Percentiles rank a stretch among this genome's conserved stretches.
Evolutionary conservation across 2,329 filamentous ascomycete species (phyloP).

Genomic region (Calonectria crousiana): DNA sequence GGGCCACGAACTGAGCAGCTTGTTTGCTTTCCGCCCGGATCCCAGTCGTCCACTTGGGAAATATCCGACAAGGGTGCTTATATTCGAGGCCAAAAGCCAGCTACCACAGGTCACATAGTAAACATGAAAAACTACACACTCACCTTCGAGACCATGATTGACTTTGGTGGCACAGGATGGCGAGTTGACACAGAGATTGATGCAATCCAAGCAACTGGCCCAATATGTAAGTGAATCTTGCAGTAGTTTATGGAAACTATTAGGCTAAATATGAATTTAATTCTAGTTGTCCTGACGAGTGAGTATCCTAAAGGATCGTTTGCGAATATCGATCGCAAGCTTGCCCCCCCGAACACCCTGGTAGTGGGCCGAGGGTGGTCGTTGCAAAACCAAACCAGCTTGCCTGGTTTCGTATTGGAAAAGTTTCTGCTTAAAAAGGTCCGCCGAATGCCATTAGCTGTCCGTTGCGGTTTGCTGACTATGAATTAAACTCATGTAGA

Average conservation of each 20-base stretch:
- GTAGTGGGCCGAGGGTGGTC: neutral
- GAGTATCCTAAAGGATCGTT: neutral
- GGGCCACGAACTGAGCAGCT: neutral
- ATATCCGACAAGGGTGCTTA: neutral
- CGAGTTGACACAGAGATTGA: neutral
- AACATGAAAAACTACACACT: slow-evolving; percentile 3
- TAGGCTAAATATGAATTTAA: too few species aligned
- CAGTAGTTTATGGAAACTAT: neutral
- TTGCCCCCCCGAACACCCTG: neutral
- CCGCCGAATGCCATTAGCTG: neutral
- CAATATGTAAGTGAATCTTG: neutral
- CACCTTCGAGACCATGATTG: neutral
- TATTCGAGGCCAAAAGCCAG: slow-evolving; percentile 1
- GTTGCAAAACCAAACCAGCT: neutral
- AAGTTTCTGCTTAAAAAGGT: slow-evolving; percentile 4
- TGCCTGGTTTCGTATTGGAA: neutral
- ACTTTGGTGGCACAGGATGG: slow-evolving; percentile 6
- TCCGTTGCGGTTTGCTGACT: neutral
- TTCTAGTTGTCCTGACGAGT: neutral
- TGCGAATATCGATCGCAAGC: neutral
- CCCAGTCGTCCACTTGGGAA: slow-evolving; percentile 6
- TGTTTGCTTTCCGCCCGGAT: neutral
- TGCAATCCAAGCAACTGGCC: neutral
- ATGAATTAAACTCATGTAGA: neutral
- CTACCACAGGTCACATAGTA: neutral